Conservation (phyloP, 1,284 basidiomycete species). For the Moesziomyces parantarcticus region DNA sequence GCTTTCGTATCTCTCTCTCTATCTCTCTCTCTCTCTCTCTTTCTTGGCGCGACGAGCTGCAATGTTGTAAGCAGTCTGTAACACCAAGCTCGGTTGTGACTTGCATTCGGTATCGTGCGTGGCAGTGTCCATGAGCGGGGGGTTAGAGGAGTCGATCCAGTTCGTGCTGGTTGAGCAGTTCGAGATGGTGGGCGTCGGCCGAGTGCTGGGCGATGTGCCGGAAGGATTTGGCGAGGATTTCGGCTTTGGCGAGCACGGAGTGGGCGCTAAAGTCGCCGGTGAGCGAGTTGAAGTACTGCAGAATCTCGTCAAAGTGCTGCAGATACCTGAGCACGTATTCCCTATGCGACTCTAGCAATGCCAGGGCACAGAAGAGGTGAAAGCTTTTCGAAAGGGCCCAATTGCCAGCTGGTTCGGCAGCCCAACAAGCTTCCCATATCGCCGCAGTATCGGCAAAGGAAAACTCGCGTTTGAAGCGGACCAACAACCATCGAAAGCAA, state of each 20-base stretch:
- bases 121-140: no score
- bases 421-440: slow-evolving; percentile 79
- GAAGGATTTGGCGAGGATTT: slow-evolving; percentile 42
- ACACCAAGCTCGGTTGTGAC: background rate
- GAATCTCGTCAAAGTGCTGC: slow-evolving; percentile 74
- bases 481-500: slow-evolving; percentile 82
- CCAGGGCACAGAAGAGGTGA: slow-evolving; percentile 92
- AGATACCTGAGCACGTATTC: slow-evolving; percentile 94
- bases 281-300: slow-evolving; percentile 57
- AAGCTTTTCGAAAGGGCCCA: slow-evolving; percentile 72
- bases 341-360: slow-evolving; percentile 90
- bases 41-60: background rate
- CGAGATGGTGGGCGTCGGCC: background rate
- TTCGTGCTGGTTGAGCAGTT: slow-evolving; percentile 9
- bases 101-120: no score
- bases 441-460: slow-evolving; percentile 85
- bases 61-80: background rate
- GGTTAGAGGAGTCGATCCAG: slow-evolving; percentile 8
- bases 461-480: slow-evolving; percentile 79
- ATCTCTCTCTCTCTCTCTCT: no score
- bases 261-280: slow-evolving; percentile 42
- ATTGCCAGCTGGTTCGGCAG: slow-evolving; percentile 26
- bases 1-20: no score
- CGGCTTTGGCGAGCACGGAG: slow-evolving; percentile 37
- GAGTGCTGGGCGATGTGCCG: slow-evolving; percentile 7